These are phyloP conservation scores for Pleurotus pulmonarius DNA, from an alignment of 768 basidiomycete genomes.

Conservation along the genomic window DNA sequence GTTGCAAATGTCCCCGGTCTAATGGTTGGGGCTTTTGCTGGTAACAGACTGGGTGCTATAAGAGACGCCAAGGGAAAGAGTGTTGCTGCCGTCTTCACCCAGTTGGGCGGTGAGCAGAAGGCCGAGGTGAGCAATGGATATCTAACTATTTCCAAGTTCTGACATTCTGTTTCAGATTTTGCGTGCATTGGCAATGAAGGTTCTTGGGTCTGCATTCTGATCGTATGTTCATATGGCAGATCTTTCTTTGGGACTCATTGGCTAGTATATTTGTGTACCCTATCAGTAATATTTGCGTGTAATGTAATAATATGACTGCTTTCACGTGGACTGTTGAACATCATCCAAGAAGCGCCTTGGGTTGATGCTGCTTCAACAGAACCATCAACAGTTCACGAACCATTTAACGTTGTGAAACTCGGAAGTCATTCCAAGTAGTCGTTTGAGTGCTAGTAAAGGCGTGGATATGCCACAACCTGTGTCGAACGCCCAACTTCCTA, in stretches of 20 bases:
- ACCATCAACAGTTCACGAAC: background rate
- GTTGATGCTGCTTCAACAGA: background rate
- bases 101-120: conserved; percentile 74
- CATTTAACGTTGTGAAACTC: background rate
- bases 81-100: conserved; percentile 82
- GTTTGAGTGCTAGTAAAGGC: background rate
- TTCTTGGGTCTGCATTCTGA: conserved; percentile 61
- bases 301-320: background rate
- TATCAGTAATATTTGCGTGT: background rate
- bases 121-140: conserved; percentile 64
- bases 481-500: background rate
- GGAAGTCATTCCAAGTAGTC: background rate
- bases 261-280: too few relatives aligned
- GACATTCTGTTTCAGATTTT: conserved; percentile 51
- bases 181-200: conserved; percentile 77
- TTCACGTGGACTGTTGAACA: background rate
- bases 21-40: conserved; percentile 82
- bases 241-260: too few relatives aligned
- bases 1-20: conserved; percentile 82
- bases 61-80: conserved; percentile 94
- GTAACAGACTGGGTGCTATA: conserved; percentile 87
- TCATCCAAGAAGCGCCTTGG: background rate
- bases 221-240: background rate
- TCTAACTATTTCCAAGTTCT: background rate
- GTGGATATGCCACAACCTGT: background rate